Conservation (phyloP, 1,284 basidiomycete genomes). For the Bjerkandera adusta region DNA sequence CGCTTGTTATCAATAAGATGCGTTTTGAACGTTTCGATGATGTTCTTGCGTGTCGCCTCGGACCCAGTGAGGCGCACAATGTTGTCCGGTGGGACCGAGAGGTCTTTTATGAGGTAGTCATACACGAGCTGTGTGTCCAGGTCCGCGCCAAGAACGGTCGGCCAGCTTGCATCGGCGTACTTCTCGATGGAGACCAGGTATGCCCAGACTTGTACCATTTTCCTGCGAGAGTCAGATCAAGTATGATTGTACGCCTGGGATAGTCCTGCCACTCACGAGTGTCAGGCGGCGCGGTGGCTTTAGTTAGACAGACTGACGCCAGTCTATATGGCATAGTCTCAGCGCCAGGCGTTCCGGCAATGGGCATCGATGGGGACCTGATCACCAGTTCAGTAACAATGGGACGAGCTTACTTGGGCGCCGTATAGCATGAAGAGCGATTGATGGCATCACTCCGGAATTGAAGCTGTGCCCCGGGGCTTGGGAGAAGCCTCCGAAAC, state of each 20-base stretch:
- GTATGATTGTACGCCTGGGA: neutral
- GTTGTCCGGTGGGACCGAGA: conserved; percentile 12
- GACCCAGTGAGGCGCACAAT: conserved; percentile 7
- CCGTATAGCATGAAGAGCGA: too few species aligned
- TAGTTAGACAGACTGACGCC: too few species aligned
- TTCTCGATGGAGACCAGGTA: conserved; percentile 5
- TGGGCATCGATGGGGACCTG: too few species aligned
- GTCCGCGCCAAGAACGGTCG: conserved; percentile 4
- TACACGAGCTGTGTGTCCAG: neutral
- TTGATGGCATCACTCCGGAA: too few species aligned
- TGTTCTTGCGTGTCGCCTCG: conserved; percentile 11
- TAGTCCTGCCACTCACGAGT: too few species aligned
- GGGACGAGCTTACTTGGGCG: too few species aligned
- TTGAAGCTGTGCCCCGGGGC: too few species aligned
- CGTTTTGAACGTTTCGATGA: conserved; percentile 13
- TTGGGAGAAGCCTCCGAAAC: too few species aligned
- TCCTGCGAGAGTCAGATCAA: conserved; percentile 22
- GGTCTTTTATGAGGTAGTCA: conserved; percentile 17
- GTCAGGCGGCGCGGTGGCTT: too few species aligned
- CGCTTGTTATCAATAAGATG: conserved; percentile 18
- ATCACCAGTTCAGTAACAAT: too few species aligned
- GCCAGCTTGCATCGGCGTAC: conserved; percentile 4
- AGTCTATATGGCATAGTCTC: too few species aligned
- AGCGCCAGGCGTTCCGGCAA: too few species aligned
- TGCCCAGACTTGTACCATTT: conserved; percentile 16